These are phyloP conservation scores for Dendrostoma leiphaemia DNA, from an alignment of 2,329 filamentous ascomycete genomes.

Conservation along the genomic window DNA sequence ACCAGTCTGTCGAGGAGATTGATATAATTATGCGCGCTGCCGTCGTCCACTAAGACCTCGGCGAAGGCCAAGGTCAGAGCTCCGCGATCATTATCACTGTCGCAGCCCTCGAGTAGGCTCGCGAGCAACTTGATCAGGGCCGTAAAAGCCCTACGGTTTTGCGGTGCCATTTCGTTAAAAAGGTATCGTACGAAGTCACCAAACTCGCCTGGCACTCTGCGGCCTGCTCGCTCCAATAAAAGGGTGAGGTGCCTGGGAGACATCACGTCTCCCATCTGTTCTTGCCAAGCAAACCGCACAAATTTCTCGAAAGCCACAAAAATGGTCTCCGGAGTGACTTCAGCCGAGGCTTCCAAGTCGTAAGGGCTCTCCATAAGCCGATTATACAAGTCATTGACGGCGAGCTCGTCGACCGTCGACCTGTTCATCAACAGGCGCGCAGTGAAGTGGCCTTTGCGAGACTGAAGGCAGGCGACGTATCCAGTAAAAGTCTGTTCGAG, in stretches of 20 bases:
- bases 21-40: conserved; percentile 77
- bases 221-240: conserved; percentile 68
- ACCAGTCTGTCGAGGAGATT: conserved; percentile 86
- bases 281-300: conserved; percentile 80
- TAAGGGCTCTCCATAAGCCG: conserved; percentile 79
- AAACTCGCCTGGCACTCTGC: conserved; percentile 70
- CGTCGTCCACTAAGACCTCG: conserved; percentile 77
- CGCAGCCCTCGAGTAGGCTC: conserved; percentile 83
- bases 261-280: conserved; percentile 84
- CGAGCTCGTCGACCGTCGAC: conserved; percentile 68
- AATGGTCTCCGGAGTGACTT: conserved; percentile 77
- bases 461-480: conserved; percentile 78
- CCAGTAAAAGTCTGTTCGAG: conserved; percentile 84
- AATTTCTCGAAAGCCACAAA: conserved; percentile 96
- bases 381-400: conserved; percentile 89
- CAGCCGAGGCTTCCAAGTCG: conserved; percentile 71
- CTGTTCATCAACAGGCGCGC: conserved; percentile 73
- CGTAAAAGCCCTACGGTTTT: conserved; percentile 75
- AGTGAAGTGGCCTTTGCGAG: conserved; percentile 82
- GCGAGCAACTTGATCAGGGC: conserved; percentile 82
- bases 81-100: conserved; percentile 87
- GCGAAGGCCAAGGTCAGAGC: conserved; percentile 86
- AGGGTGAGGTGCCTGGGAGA: conserved; percentile 67
- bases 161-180: conserved; percentile 65
- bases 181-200: conserved; percentile 65